Conservation (phyloP, 202 grass and related monocot genomes). For the Brachypodium distachyon region DNA sequence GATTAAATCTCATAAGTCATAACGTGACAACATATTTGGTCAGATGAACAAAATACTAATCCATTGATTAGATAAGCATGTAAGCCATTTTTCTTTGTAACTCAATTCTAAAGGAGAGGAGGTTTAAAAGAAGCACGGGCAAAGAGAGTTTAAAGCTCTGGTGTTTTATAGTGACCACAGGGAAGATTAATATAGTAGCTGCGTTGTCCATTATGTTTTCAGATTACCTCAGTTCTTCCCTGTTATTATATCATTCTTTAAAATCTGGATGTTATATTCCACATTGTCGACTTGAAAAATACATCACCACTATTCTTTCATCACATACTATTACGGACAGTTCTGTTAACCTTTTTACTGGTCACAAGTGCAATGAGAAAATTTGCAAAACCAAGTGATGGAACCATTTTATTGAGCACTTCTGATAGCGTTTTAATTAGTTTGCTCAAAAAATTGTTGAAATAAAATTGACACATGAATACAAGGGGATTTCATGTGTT, state of each 20-base stretch:
- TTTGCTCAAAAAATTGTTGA: neutral
- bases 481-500: no score
- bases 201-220: neutral
- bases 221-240: neutral
- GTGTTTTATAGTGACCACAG: no score
- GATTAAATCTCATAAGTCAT: no score
- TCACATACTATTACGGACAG: neutral
- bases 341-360: neutral
- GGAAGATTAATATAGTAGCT: neutral
- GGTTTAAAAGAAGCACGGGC: neutral
- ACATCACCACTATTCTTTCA: neutral
- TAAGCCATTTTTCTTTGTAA: no score
- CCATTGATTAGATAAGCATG: no score
- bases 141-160: neutral
- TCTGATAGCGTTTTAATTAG: neutral
- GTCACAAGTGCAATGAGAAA: neutral
- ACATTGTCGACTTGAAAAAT: neutral
- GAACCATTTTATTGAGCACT: neutral
- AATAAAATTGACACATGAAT: no score
- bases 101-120: no score
- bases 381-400: neutral
- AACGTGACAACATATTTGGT: no score
- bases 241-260: no score
- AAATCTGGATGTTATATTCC: no score
- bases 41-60: no score